A percentile compares a stretch with the other conserved stretches of the same genome.
Conservation (phyloP, 1,139 yeast genomes). For the Yamadazyma triangularis region DNA sequence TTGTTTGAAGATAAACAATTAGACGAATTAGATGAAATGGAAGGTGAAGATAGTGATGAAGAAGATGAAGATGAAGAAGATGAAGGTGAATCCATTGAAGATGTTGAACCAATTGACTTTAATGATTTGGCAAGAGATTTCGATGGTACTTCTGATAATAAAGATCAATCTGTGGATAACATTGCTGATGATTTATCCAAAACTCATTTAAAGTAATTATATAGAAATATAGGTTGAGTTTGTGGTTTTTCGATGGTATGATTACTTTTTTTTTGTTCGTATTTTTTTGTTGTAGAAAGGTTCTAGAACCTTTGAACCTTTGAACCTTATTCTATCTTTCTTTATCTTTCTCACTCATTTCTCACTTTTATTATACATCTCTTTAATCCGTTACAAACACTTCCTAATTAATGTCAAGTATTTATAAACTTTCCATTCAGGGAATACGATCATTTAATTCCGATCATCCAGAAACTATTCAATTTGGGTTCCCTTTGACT, state of each 20-base stretch:
- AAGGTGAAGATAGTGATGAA: slow-evolving; percentile 82
- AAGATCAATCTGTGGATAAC: slow-evolving; percentile 48
- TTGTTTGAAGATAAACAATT: slow-evolving; percentile 72
- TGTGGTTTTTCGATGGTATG: no score
- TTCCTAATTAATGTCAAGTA: slow-evolving; percentile 58
- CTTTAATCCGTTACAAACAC: no score
- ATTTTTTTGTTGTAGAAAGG: no score
- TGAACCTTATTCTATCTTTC: no score
- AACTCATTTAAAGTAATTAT: slow-evolving; percentile 28
- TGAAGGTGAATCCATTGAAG: slow-evolving; percentile 57
- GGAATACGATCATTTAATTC: slow-evolving; percentile 92
- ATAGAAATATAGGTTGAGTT: no score
- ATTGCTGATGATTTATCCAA: slow-evolving; percentile 57
- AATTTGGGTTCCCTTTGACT: slow-evolving; percentile 87
- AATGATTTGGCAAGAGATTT: slow-evolving; percentile 60
- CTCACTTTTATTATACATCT: no score
- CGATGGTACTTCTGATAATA: slow-evolving; percentile 25
- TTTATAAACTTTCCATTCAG: slow-evolving; percentile 74
- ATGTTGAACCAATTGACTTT: slow-evolving; percentile 49
- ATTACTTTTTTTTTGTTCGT: no score
- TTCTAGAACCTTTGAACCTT: no score
- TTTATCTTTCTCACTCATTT: no score
- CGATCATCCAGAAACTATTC: slow-evolving; percentile 76
- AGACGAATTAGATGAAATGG: slow-evolving; percentile 91
- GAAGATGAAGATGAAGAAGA: slow-evolving; percentile 72